These are phyloP conservation scores for Diutina sp. DNA, from an alignment of 1,139 yeast genomes.

Conservation along the genomic window DNA sequence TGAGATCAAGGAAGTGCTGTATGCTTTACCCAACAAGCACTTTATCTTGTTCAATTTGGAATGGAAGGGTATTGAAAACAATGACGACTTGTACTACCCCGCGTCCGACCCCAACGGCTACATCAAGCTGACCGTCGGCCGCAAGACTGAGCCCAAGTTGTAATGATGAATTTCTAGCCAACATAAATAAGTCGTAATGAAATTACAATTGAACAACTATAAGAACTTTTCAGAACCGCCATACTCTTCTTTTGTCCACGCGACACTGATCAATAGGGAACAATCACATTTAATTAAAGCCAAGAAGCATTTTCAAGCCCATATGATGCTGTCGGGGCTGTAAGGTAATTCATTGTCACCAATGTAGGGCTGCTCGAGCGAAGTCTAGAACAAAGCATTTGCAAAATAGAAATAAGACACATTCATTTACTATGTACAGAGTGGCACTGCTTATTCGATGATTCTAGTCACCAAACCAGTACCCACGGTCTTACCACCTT, in stretches of 20 bases:
- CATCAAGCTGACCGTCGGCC: slow-evolving; percentile 74
- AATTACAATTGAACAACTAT: background rate
- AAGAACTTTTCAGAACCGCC: too few species aligned
- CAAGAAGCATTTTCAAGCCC: too few species aligned
- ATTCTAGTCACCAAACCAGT: slow-evolving; percentile 96
- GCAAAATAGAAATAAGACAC: background rate
- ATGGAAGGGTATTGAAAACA: slow-evolving; percentile 76
- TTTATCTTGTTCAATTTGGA: slow-evolving; percentile 66
- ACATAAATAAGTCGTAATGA: background rate
- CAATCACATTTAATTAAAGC: too few species aligned
- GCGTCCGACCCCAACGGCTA: slow-evolving; percentile 87
- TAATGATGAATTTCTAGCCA: slow-evolving; percentile 9
- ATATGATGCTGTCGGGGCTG: too few species aligned
- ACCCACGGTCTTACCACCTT: slow-evolving; percentile 98
- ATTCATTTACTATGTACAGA: slow-evolving; percentile 2
- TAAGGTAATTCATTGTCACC: too few species aligned
- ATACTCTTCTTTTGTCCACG: too few species aligned
- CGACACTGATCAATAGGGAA: too few species aligned
- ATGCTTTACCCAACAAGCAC: slow-evolving; percentile 81
- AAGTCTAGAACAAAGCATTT: background rate
- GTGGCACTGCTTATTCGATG: slow-evolving; percentile 37
- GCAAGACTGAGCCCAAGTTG: slow-evolving; percentile 31
- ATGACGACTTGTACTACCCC: slow-evolving; percentile 78
- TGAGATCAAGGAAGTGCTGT: slow-evolving; percentile 50
- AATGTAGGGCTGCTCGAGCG: too few species aligned